phyloP scores from a whole-genome alignment of 148 eudicot genomes.

The Chenopodium album region DNA sequence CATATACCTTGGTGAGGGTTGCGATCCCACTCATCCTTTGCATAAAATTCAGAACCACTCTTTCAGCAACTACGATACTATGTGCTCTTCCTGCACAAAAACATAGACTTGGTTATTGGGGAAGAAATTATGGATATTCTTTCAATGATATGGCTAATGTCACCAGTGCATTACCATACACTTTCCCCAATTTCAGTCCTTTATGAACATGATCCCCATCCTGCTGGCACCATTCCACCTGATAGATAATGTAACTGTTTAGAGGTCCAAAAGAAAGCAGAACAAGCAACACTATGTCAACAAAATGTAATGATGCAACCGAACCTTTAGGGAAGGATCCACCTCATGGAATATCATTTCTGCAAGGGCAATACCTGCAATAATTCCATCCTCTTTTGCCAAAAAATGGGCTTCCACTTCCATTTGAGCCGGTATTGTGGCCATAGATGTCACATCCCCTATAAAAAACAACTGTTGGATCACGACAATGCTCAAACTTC shows the following conservation, averaged over 20 bases:
- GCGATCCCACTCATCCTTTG: conserved; percentile 99
- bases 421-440: conserved; percentile 80
- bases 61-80: conserved; percentile 81
- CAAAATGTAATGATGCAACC: neutral
- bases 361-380: conserved; percentile 89
- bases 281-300: conserved; percentile 5
- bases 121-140: neutral
- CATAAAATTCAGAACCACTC: conserved; percentile 94
- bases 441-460: conserved; percentile 94
- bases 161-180: conserved; percentile 56
- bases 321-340: conserved; percentile 84
- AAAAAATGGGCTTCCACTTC: conserved; percentile 89
- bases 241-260: conserved; percentile 20
- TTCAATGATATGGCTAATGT: neutral
- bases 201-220: conserved; percentile 81
- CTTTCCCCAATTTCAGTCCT: conserved; percentile 86
- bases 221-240: conserved; percentile 86
- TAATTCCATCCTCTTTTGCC: conserved; percentile 86
- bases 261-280: conserved; percentile 19
- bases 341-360: conserved; percentile 85
- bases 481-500: neutral
- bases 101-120: neutral
- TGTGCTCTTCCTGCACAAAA: conserved; percentile 73
- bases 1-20: conserved; percentile 82
- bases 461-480: conserved; percentile 10